Evolutionary conservation across 2,329 filamentous ascomycete genomes (phyloP), one percentile per base, ranked within the genome.

Genomic region (Colletotrichum sublineola): DNA sequence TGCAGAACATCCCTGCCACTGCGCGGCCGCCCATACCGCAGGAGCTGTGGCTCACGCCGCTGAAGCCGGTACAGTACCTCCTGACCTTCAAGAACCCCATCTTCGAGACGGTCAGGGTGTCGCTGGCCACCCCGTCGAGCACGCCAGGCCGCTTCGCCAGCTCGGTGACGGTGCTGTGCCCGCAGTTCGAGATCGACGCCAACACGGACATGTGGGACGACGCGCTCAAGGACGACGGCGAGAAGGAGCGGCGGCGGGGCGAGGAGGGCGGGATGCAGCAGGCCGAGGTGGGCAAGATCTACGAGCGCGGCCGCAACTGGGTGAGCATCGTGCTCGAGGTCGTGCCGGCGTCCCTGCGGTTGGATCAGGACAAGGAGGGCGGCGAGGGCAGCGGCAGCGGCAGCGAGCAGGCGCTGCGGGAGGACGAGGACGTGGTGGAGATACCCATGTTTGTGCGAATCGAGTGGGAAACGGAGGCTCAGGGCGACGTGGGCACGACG

Each of bases 261-360:
- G 84, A 83, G 77, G 84, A 81, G 72, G 76, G 83, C 77, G 79
- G 78, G 74, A 77, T 84, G 63, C 88, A 90, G 61, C 91, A 90
- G 78, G 90, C 93, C 20, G 95, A 97, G 81, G 94, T 94, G 0
- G 96, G 96, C 64, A 98, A 98, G 82, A 91, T 98, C n/a, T 99
- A 94, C 93, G 95, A 98, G 75, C 90, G 92, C 66, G 96, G 95
- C 0, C 88, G 95, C 46, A 99, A 98, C 81, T 98, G 95, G 94
- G 96, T 96, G 20, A 96, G 92, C 75, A 94, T 99, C 14, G 93
- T 98, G 29, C 86, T 99, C 36, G 96, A 99, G 80, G 92, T 99
- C 18, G 89, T 98, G 0, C 89, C 95, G 1, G 85, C 90, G 0
- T 87, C 86, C 56, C 80, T 91, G 31, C 80, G 81, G 48, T 75